These are phyloP conservation scores for Plantago ovata DNA, from an alignment of 257 asterid genomes.

Conservation along the genomic window DNA sequence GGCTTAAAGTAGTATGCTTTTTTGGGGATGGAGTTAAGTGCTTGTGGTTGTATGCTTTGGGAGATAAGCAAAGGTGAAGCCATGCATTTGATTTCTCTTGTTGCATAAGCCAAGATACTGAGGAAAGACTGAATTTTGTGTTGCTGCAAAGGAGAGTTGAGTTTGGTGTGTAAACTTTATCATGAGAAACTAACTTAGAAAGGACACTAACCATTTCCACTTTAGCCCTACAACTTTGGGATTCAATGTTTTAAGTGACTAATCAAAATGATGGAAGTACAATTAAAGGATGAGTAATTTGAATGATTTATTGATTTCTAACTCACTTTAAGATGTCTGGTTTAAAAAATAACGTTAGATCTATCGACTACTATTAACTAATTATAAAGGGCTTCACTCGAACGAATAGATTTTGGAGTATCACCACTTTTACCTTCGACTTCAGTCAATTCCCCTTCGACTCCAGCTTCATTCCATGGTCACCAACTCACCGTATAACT, in stretches of 20 bases:
- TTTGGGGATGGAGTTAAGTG: conserved; percentile 39
- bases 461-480: too few relatives aligned
- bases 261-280: conserved; percentile 19
- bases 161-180: conserved; percentile 39
- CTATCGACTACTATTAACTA: too few relatives aligned
- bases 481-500: too few relatives aligned
- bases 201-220: conserved; percentile 22
- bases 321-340: too few relatives aligned
- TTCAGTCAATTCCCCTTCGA: too few relatives aligned
- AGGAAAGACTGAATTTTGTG: conserved; percentile 7
- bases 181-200: conserved; percentile 30
- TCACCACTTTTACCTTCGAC: too few relatives aligned
- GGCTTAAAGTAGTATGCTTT: conserved; percentile 25
- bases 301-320: too few relatives aligned
- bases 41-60: conserved; percentile 68
- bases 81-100: conserved; percentile 57
- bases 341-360: too few relatives aligned
- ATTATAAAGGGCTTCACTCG: too few relatives aligned
- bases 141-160: conserved; percentile 19
- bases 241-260: conserved; percentile 7
- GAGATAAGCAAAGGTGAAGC: conserved; percentile 80
- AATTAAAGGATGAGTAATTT: too few relatives aligned
- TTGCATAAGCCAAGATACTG: conserved; percentile 47
- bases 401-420: too few relatives aligned
- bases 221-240: conserved; percentile 21